Base-by-base conservation (phyloP, 2,329 filamentous ascomycete genomes). In the Neonectria sp. region DNA sequence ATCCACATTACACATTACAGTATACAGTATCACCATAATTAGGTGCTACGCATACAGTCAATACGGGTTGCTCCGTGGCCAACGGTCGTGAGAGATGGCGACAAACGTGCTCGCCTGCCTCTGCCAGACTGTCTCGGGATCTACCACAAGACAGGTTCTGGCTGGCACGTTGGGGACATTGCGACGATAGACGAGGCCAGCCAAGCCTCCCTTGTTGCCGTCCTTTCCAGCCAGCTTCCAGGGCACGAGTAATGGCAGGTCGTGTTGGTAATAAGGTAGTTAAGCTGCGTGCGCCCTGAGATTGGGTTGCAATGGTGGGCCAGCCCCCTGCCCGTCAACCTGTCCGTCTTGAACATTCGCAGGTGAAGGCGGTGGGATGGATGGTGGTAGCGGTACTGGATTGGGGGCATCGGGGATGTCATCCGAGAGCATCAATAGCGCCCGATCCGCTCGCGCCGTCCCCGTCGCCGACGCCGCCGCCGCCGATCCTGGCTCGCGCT, bases 261-360 rank as follows among this genome's bases (percentile, higher is more conserved):
- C 17, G 15, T 35, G 37, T n/a, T 17, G 37, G 13, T 17, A 40
- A 43, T 11, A 43, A 6, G 15, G 35, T 17, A 37, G 5, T 37
- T n/a, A 40, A 40, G 37, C 37, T 53, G 46, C 35, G 55, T 27
- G 29, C 46, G 25, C 55, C 51, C 37, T 64, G 58, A 72, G 55
- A 71, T 73, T 73, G 61, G 58, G 65, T 69, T 72, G 56, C 51
- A 61, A 68, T 49, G 59, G 49, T 52, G 27, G 55, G 55, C 33
- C 57, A 33, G 33, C 40, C 37, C 55, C 43, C 58, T 58, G 70
- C 59, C 72, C 59, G 62, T 60, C 58, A 31, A 53, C 33, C 17
- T 53, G 9, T n/a, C 21, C 51, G n/a, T 13, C 11, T 53, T 45
- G 40, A 24, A 11, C n/a, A 43, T 55, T 27, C 40, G n/a, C 29